These are phyloP conservation scores for Hyparrhenia diplandra DNA, from an alignment of 176 grass and related monocot genomes.

Conservation along the genomic window DNA sequence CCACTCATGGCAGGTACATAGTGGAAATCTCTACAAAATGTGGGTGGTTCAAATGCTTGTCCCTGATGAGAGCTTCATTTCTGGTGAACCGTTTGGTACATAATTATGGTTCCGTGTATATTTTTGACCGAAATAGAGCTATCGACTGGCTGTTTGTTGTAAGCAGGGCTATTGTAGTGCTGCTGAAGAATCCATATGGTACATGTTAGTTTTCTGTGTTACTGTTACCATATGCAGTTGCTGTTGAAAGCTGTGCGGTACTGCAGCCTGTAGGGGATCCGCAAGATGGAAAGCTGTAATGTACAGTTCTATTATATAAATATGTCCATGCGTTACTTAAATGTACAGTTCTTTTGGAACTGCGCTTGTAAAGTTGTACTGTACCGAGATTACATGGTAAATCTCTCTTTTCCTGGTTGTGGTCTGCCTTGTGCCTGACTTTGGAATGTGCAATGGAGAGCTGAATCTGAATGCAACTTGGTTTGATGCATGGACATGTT, in stretches of 20 bases:
- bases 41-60: slow-evolving; percentile 50
- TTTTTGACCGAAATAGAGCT: slow-evolving; percentile 25
- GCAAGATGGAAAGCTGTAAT: background rate
- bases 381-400: background rate
- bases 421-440: too few relatives aligned
- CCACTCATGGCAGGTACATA: background rate
- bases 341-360: background rate
- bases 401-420: too few relatives aligned
- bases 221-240: too few relatives aligned
- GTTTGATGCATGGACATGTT: too few relatives aligned
- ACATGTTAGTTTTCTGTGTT: slow-evolving; percentile 28
- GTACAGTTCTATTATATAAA: background rate
- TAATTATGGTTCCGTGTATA: slow-evolving; percentile 38
- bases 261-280: background rate
- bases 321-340: background rate
- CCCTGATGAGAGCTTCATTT: slow-evolving; percentile 3
- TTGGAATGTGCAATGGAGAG: too few relatives aligned
- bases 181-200: slow-evolving; percentile 25
- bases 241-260: background rate
- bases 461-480: too few relatives aligned
- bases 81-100: slow-evolving; percentile 9
- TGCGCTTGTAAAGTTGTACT: background rate
- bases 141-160: background rate
- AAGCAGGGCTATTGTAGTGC: background rate
- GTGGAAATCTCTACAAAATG: slow-evolving; percentile 16